Base-by-base conservation (phyloP, 306 rosid species). In the Notholithocarpus densiflorus region DNA sequence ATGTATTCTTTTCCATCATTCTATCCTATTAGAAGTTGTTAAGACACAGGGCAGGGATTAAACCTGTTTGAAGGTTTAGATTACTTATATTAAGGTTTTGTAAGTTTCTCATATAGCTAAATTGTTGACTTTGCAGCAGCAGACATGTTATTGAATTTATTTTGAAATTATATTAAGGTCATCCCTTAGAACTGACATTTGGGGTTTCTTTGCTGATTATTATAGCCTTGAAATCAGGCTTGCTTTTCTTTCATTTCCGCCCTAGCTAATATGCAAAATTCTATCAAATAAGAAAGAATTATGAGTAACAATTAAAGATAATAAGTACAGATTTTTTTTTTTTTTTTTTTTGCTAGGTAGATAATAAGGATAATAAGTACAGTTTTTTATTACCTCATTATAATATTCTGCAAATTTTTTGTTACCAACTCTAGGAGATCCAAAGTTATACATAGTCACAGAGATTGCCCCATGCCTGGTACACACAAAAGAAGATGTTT, bases 401-500 rank as follows among this genome's bases (percentile, higher is more conserved):
- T 95, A 95, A 78, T 90, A 59, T 80, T 94, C 93, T 23, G 97
- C 98, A 85, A 95, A 95, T 86, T 81, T 85, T 89, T 79, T 93
- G 91, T 95, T 95, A 75, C 98, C 98, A 75, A 92, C 98, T 88
- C 98, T 88, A 48, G 98, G 98, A 87, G 98, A 95, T 84, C 98
- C 98, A 7, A 95, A 95, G 88, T 95, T 95, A 80, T 95, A 95
- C 98, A 92, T 91, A 61, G 96, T 89, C 77, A 95, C 80, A 31
- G 87, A 80, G 79, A 95, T 90, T 72, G 87, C 92, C 82, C 90
- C 94, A 32, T 40, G 71, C 91, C 98, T 95, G 77, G 24, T 19
- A 72, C 27, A 80, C 77, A 84, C 24, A 73, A 61, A 68, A 59
- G 79, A 29, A 52, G 19, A 53, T 19, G 65, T 79, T 23, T 56